phyloP scores from a whole-genome alignment of 1,139 yeast species.

The Nakaseomyces nivariensis region DNA sequence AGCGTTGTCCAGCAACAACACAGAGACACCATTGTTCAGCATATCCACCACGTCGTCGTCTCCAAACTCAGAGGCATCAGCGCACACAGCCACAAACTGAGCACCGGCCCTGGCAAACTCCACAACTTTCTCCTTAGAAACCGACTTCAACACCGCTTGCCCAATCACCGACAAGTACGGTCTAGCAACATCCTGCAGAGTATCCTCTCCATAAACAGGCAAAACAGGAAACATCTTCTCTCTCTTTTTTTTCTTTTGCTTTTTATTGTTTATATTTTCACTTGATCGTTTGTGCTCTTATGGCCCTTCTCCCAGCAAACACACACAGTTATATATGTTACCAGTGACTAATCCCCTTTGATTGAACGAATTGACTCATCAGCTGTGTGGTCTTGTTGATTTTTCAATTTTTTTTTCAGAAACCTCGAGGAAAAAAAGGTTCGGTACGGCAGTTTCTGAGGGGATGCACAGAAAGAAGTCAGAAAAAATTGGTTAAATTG shows the following conservation, averaged over 20 bases:
- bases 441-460: background rate
- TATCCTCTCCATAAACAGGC: conserved; percentile 19
- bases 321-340: too few relatives aligned
- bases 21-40: conserved; percentile 58
- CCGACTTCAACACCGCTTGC: conserved; percentile 19
- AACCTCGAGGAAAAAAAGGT: too few relatives aligned
- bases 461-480: background rate
- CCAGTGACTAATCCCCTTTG: too few relatives aligned
- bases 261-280: background rate
- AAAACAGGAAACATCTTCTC: conserved; percentile 24
- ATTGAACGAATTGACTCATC: background rate
- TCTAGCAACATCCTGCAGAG: conserved; percentile 9
- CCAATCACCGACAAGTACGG: conserved; percentile 19
- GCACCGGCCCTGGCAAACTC: conserved; percentile 10
- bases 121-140: conserved; percentile 12
- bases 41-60: conserved; percentile 45
- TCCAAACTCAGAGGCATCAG: conserved; percentile 8
- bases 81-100: conserved; percentile 8
- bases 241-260: background rate
- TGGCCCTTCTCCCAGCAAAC: too few relatives aligned
- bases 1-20: conserved; percentile 37
- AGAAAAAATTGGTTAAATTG: background rate
- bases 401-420: background rate
- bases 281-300: too few relatives aligned
- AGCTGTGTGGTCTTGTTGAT: background rate